These are phyloP conservation scores for Scytalidium lignicola DNA, from an alignment of 2,329 filamentous ascomycete genomes.

Conservation along the genomic window DNA sequence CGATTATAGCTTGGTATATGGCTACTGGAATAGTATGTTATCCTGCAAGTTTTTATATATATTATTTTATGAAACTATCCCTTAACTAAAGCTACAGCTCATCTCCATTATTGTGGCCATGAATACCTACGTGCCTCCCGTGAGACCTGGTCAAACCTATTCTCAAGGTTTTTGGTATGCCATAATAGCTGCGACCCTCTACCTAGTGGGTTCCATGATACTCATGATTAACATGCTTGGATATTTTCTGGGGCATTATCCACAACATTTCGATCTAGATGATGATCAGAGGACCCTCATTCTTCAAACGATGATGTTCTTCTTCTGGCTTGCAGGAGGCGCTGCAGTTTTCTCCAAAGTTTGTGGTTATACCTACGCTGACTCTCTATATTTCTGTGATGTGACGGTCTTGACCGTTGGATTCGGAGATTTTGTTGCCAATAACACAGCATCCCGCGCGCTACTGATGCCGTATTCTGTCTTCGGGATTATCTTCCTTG, in stretches of 20 bases:
- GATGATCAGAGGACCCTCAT: conserved; percentile 66
- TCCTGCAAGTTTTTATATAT: conserved; percentile 51
- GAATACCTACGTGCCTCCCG: conserved; percentile 44
- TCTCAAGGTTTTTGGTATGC: conserved; percentile 69
- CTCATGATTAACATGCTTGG: conserved; percentile 67
- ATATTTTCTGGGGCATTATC: conserved; percentile 64
- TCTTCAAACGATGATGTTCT: conserved; percentile 65
- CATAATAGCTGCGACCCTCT: conserved; percentile 57
- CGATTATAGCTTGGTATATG: conserved; percentile 62
- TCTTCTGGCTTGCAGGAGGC: conserved; percentile 63
- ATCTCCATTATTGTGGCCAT: conserved; percentile 54
- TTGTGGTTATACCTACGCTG: conserved; percentile 53
- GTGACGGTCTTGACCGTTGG: conserved; percentile 57
- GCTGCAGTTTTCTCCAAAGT: conserved; percentile 55
- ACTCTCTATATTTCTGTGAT: conserved; percentile 58
- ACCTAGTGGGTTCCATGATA: conserved; percentile 56
- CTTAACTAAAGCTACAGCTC: conserved; percentile 33
- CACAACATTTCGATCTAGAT: conserved; percentile 60
- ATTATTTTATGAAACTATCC: background rate
- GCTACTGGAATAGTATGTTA: conserved; percentile 55
- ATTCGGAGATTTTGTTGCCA: conserved; percentile 57
- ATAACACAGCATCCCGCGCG: conserved; percentile 47
- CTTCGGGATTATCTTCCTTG: conserved; percentile 63
- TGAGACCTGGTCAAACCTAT: conserved; percentile 45
- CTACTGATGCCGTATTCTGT: conserved; percentile 64